Conservation (phyloP, 2,329 filamentous ascomycete genomes). For the Akanthomyces dipterigenus region DNA sequence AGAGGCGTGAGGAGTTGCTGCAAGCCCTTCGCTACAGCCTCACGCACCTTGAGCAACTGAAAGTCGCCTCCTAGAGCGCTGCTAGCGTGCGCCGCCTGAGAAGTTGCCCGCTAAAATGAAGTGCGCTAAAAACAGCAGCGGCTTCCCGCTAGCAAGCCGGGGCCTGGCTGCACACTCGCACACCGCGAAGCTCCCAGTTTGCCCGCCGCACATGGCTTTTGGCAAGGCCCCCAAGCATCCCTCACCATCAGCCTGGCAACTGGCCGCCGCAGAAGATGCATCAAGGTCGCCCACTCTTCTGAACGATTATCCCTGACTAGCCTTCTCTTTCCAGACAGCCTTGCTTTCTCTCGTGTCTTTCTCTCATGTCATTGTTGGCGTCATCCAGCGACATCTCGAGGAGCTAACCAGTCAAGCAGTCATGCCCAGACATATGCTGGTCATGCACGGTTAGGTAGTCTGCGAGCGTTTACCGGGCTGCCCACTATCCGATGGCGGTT, state of each 20-base stretch:
- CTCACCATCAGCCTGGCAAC: background rate
- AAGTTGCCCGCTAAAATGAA: background rate
- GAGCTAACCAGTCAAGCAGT: background rate
- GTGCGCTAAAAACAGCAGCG: constrained; percentile 1
- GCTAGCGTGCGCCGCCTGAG: background rate
- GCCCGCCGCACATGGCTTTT: background rate
- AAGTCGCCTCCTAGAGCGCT: background rate
- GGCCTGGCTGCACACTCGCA: background rate
- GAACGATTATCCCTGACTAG: background rate
- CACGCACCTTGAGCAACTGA: background rate
- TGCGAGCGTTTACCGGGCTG: background rate
- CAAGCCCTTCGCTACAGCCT: background rate
- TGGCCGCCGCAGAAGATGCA: background rate
- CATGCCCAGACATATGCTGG: background rate
- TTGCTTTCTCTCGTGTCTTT: background rate
- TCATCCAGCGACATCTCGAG: background rate
- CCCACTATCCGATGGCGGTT: background rate
- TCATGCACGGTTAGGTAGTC: background rate
- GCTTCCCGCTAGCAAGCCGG: background rate
- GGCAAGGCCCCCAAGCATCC: background rate
- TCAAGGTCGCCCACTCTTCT: background rate
- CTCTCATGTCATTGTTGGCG: background rate
- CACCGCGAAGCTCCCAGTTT: too few relatives aligned
- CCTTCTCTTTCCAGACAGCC: background rate
- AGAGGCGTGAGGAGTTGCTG: background rate